These are phyloP conservation scores for Trametes hirsuta DNA, from an alignment of 1,284 basidiomycete species.

Conservation along the genomic window DNA sequence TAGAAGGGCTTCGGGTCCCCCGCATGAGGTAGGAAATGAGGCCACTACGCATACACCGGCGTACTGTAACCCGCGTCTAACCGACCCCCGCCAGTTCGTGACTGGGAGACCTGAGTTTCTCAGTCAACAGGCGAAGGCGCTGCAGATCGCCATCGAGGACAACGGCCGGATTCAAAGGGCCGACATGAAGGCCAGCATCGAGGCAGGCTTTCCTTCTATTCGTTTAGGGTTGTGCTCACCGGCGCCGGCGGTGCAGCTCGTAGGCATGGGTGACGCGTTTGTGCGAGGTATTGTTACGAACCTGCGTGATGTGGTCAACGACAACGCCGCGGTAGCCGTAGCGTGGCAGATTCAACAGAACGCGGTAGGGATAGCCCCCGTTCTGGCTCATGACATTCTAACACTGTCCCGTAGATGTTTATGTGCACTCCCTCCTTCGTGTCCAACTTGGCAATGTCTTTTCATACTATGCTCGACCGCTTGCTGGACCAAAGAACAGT, in stretches of 20 bases:
- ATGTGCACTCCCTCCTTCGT: background rate
- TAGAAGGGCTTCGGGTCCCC: background rate
- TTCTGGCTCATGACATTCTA: background rate
- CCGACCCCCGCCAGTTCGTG: background rate
- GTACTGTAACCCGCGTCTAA: background rate
- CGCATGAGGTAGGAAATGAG: background rate
- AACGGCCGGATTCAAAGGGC: slow-evolving; percentile 4
- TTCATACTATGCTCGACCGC: too few species aligned
- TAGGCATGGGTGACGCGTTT: slow-evolving; percentile 6
- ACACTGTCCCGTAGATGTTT: background rate
- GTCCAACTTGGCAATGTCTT: too few species aligned
- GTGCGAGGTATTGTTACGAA: background rate
- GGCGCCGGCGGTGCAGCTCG: background rate
- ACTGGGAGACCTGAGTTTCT: slow-evolving; percentile 9
- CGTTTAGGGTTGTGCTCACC: background rate
- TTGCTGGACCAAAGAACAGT: too few species aligned
- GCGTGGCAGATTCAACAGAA: background rate
- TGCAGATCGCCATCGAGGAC: slow-evolving; percentile 9
- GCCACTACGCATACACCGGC: background rate
- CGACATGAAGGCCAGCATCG: background rate
- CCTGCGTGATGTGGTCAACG: slow-evolving; percentile 3
- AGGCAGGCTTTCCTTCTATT: background rate
- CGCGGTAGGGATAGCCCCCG: background rate
- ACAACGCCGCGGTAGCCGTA: background rate
- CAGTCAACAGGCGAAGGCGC: slow-evolving; percentile 1